A percentile compares a stretch with the other conserved stretches of the same genome.
Evolutionary conservation across 306 rosid genomes (phyloP).

Genomic region (Ceratonia siliqua): DNA sequence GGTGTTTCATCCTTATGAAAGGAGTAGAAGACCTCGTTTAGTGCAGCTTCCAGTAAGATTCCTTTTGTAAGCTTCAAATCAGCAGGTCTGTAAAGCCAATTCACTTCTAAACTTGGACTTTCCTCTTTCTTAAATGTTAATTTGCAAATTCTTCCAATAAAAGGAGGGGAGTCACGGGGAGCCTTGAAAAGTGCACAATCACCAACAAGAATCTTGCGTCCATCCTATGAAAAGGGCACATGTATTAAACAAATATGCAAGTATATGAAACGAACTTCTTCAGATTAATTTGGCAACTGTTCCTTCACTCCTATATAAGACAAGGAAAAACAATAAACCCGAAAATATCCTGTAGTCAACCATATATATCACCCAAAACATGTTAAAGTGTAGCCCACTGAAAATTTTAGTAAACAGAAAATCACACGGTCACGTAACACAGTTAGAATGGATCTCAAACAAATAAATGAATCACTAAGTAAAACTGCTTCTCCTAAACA

Average conservation of each 20-base stretch:
- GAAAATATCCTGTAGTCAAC: neutral
- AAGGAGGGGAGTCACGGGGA: conserved; percentile 81
- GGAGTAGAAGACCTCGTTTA: conserved; percentile 86
- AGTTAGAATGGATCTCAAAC: neutral
- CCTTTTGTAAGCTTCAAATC: conserved; percentile 78
- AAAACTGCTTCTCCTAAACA: neutral
- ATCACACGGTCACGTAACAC: conserved; percentile 2
- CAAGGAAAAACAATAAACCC: neutral
- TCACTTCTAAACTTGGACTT: conserved; percentile 59
- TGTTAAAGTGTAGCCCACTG: neutral
- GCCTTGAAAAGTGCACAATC: conserved; percentile 95
- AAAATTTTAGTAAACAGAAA: neutral
- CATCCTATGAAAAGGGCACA: conserved; percentile 54
- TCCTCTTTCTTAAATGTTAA: conserved; percentile 48
- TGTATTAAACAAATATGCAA: neutral
- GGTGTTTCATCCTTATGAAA: conserved; percentile 92
- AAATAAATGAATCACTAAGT: neutral
- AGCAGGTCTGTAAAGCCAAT: conserved; percentile 89
- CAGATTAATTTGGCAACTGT: no score
- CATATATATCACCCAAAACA: neutral
- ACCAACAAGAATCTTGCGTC: conserved; percentile 86
- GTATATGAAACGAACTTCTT: no score
- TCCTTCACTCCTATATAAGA: neutral
- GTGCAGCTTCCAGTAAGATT: conserved; percentile 70
- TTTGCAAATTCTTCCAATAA: conserved; percentile 84